These are phyloP conservation scores for Gynochthodes officinalis DNA, from an alignment of 257 asterid species.

Conservation along the genomic window DNA sequence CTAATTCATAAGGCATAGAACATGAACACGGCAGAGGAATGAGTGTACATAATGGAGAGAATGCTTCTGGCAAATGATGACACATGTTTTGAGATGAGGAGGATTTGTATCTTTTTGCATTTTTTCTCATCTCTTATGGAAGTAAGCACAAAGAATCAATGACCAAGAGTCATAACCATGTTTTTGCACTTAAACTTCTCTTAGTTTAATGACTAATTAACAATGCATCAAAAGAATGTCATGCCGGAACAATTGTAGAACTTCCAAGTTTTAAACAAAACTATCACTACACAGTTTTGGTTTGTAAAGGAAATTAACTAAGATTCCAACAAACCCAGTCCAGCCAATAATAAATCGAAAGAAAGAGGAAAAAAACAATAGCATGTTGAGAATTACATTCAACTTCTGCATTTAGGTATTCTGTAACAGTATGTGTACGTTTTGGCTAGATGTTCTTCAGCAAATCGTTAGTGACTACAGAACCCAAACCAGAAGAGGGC, in stretches of 20 bases:
- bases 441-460: constrained; percentile 23
- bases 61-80: no score
- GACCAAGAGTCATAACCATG: neutral
- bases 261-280: no score
- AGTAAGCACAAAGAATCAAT: neutral
- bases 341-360: neutral
- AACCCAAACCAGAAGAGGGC: constrained; percentile 13
- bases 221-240: neutral
- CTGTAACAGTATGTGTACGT: constrained; percentile 8
- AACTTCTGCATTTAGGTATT: constrained; percentile 23
- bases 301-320: neutral
- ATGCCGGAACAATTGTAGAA: neutral
- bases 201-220: no score
- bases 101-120: constrained; percentile 35
- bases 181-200: neutral
- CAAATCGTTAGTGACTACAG: constrained; percentile 22
- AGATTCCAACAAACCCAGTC: neutral
- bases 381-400: constrained; percentile 37
- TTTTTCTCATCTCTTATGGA: constrained; percentile 21
- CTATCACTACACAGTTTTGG: neutral
- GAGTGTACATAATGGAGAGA: constrained; percentile 5
- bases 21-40: constrained; percentile 8
- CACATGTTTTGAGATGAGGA: no score
- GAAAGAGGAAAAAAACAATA: neutral
- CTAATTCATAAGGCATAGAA: constrained; percentile 10